Percentiles rank a stretch among this genome's conserved stretches.
phyloP scores from a whole-genome alignment of 768 basidiomycete species.

The Lentinula sp. region DNA sequence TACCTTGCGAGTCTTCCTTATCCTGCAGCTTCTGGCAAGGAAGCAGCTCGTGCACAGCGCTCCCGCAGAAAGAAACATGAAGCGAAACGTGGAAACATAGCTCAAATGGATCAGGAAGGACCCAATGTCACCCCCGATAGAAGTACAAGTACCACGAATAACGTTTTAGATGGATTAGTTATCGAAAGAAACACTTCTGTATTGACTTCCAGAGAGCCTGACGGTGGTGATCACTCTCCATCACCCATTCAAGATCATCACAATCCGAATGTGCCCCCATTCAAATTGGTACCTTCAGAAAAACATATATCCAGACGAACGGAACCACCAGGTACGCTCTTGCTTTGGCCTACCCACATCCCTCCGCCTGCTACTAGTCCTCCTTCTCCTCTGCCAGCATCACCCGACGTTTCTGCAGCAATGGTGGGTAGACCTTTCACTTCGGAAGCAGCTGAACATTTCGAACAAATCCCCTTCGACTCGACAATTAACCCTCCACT shows the following conservation, averaged over 20 bases:
- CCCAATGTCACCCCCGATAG: background rate
- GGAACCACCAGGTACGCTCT: background rate
- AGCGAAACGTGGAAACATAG: background rate
- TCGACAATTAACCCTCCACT: conserved; percentile 1
- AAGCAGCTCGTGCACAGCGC: background rate
- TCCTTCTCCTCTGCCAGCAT: background rate
- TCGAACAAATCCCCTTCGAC: background rate
- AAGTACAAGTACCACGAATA: background rate
- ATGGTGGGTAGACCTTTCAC: background rate
- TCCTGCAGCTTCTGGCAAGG: conserved; percentile 11
- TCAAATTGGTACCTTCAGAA: background rate
- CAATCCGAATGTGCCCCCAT: background rate
- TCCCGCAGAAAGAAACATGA: background rate
- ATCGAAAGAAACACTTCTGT: background rate
- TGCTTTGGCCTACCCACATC: background rate
- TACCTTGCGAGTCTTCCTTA: conserved; percentile 19
- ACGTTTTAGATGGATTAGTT: background rate
- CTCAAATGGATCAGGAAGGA: background rate
- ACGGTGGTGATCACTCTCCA: background rate
- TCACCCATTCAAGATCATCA: background rate
- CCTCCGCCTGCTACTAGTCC: background rate
- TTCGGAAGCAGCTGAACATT: background rate
- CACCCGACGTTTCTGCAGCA: conserved; percentile 2
- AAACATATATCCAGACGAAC: background rate
- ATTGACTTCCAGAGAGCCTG: background rate